These are phyloP conservation scores for Pythium grandisporangium DNA, from an alignment of 352 stramenopile genomes.

Conservation along the genomic window DNA sequence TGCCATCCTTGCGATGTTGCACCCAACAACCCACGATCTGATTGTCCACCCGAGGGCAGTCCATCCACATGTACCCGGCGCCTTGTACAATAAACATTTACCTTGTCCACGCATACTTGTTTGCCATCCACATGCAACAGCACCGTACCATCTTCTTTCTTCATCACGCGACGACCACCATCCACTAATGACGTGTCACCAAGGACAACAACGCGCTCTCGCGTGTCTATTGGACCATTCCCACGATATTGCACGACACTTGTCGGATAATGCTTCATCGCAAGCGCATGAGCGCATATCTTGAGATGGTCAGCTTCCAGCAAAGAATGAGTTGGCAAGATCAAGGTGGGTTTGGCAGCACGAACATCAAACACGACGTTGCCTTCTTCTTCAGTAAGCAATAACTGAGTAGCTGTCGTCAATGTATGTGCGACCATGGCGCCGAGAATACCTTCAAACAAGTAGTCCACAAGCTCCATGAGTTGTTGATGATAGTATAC, in stretches of 20 bases:
- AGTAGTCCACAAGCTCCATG: slow-evolving; percentile 70
- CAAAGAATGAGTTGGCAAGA: slow-evolving; percentile 56
- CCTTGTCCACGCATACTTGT: slow-evolving; percentile 33
- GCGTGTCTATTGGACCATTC: slow-evolving; percentile 10
- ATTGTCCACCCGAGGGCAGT: too few species aligned
- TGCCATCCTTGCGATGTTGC: background rate
- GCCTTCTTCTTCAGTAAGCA: slow-evolving; percentile 54
- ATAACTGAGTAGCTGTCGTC: slow-evolving; percentile 55
- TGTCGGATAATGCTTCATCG: slow-evolving; percentile 53
- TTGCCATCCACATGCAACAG: slow-evolving; percentile 26
- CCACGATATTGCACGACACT: slow-evolving; percentile 41
- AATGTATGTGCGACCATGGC: slow-evolving; percentile 63
- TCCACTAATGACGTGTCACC: background rate
- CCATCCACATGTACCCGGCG: too few species aligned
- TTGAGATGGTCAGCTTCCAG: slow-evolving; percentile 43
- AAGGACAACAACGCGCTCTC: slow-evolving; percentile 1
- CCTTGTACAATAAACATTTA: slow-evolving; percentile 37
- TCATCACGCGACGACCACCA: background rate
- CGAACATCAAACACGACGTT: slow-evolving; percentile 41
- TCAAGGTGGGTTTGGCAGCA: slow-evolving; percentile 46
- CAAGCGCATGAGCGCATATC: slow-evolving; percentile 39
- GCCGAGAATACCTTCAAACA: slow-evolving; percentile 75
- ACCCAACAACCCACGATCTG: too few species aligned
- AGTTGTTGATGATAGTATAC: slow-evolving; percentile 86
- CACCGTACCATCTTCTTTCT: background rate